phyloP scores from a whole-genome alignment of 2,329 filamentous ascomycete species.

The Pyricularia sp. region DNA sequence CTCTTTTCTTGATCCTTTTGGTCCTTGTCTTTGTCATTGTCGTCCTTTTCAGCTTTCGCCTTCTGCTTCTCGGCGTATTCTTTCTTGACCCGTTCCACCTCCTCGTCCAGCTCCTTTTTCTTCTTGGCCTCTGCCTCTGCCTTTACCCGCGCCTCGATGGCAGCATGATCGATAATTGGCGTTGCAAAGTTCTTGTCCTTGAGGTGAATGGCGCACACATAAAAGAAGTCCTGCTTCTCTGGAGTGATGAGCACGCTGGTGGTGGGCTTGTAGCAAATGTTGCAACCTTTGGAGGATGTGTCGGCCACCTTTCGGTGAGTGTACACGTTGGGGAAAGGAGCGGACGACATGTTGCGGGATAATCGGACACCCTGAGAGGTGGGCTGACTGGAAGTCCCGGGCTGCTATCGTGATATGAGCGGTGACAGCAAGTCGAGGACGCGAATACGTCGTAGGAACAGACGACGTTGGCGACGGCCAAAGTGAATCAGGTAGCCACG shows the following conservation, averaged over 20 bases:
- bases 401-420: neutral
- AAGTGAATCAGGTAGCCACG: neutral
- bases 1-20: conserved; percentile 31
- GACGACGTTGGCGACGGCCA: neutral
- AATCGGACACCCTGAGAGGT: neutral
- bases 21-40: conserved; percentile 48
- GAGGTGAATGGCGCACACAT: conserved; percentile 74
- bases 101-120: conserved; percentile 56
- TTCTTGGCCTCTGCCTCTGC: conserved; percentile 51
- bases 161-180: conserved; percentile 61
- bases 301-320: conserved; percentile 82
- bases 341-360: neutral
- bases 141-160: conserved; percentile 55
- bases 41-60: conserved; percentile 59
- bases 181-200: conserved; percentile 74
- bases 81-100: conserved; percentile 57
- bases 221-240: conserved; percentile 85
- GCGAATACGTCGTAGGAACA: neutral
- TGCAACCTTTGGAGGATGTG: conserved; percentile 72
- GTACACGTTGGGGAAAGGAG: conserved; percentile 65
- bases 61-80: conserved; percentile 68
- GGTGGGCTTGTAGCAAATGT: conserved; percentile 84
- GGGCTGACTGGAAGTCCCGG: neutral
- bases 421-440: neutral
- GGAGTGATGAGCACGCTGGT: conserved; percentile 81